Conservation (phyloP, 805 yeast species). For the Debaryomyces hansenii region DNA sequence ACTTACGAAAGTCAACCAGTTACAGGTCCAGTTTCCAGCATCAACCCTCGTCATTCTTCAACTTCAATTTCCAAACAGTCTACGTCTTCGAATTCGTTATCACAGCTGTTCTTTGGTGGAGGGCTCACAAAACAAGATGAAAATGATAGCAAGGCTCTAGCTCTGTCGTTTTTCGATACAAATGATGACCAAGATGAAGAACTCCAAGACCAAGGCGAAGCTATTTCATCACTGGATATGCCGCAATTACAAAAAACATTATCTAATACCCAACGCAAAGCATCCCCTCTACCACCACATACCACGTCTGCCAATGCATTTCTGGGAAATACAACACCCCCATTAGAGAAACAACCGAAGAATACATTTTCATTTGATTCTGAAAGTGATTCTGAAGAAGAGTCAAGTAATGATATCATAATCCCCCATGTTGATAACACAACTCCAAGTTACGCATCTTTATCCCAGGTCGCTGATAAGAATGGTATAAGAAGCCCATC, state of each 20-base stretch:
- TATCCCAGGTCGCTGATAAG: constrained; percentile 53
- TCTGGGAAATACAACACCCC: constrained; percentile 32
- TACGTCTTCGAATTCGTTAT: constrained; percentile 37
- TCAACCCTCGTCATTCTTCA: constrained; percentile 36
- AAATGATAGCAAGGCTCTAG: constrained; percentile 1
- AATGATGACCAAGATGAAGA: not conserved
- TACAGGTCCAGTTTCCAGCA: constrained; percentile 22
- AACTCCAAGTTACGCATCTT: constrained; percentile 41
- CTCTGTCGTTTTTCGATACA: constrained; percentile 6
- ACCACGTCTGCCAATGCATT: constrained; percentile 44
- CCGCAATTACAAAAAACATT: constrained; percentile 3
- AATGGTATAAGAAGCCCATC: constrained; percentile 34
- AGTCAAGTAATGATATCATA: constrained; percentile 19
- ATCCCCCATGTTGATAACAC: not conserved
- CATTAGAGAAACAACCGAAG: constrained; percentile 6
- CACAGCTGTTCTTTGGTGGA: constrained; percentile 37
- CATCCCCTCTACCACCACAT: constrained; percentile 44
- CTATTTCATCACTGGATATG: constrained; percentile 2
- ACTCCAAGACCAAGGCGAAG: not conserved
- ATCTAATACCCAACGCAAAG: constrained; percentile 26
- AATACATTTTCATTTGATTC: constrained; percentile 37
- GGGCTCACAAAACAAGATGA: constrained; percentile 9
- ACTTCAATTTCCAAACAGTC: constrained; percentile 41
- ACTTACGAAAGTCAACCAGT: constrained; percentile 20
- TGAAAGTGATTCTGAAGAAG: constrained; percentile 37